phyloP scores from a whole-genome alignment of 768 basidiomycete genomes.

The Lyophyllum decastes region DNA sequence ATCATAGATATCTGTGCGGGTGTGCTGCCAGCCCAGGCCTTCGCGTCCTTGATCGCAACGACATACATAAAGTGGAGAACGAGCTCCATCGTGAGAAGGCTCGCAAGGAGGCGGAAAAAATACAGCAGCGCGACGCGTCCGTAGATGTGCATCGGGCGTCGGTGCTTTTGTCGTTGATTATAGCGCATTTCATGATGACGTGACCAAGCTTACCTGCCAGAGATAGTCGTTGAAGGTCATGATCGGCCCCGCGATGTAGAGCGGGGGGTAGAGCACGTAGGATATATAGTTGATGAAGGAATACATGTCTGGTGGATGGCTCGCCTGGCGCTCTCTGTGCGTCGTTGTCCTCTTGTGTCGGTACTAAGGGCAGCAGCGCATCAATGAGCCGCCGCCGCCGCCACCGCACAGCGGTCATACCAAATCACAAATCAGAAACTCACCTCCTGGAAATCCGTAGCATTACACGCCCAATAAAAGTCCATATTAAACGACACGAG shows the following conservation, averaged over 20 bases:
- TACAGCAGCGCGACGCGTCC: slow-evolving; percentile 51
- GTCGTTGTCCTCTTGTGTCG: slow-evolving; percentile 27
- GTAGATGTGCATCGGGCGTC: slow-evolving; percentile 52
- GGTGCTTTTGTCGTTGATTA: too few relatives aligned
- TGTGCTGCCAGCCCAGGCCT: slow-evolving; percentile 78
- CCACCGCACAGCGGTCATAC: too few relatives aligned
- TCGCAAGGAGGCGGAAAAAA: slow-evolving; percentile 66
- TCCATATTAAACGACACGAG: slow-evolving; percentile 94
- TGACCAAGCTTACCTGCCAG: slow-evolving; percentile 73
- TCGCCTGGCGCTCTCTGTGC: slow-evolving; percentile 61
- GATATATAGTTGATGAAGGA: slow-evolving; percentile 73
- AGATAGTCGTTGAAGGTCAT: slow-evolving; percentile 95
- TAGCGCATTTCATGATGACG: too few relatives aligned
- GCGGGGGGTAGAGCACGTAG: slow-evolving; percentile 88
- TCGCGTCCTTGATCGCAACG: slow-evolving; percentile 90
- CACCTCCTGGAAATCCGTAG: slow-evolving; percentile 39
- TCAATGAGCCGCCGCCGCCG: too few relatives aligned
- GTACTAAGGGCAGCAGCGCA: slow-evolving; percentile 3
- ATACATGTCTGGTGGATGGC: slow-evolving; percentile 63
- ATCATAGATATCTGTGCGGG: slow-evolving; percentile 87
- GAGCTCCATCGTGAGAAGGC: slow-evolving; percentile 84
- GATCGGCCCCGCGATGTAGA: slow-evolving; percentile 96
- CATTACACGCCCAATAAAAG: slow-evolving; percentile 77
- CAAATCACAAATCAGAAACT: too few relatives aligned
- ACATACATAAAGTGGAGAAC: slow-evolving; percentile 95